Conservation (phyloP, 129 eudicot genomes). For the Rutidosis leptorrhynchoides region DNA sequence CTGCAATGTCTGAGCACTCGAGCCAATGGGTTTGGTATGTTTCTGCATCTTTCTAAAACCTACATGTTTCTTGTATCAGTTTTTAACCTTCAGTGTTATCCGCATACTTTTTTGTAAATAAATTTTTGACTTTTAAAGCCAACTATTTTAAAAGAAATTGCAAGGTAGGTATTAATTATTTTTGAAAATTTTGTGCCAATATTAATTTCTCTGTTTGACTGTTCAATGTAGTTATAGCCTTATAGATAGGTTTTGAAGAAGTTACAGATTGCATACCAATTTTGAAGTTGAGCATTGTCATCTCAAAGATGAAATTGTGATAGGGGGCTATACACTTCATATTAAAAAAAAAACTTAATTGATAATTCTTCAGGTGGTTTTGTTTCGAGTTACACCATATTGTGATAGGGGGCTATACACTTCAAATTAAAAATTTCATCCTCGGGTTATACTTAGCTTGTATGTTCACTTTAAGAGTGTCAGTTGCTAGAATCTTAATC, state of each 20-base stretch:
- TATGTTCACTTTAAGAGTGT: not conserved
- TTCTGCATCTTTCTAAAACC: not conserved
- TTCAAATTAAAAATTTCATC: not conserved
- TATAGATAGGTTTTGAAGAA: not conserved
- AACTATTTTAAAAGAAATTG: not conserved
- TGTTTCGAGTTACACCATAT: not conserved
- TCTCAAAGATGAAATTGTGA: not conserved
- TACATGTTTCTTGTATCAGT: not conserved
- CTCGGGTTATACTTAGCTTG: not conserved
- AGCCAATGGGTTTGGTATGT: slow-evolving; percentile 98
- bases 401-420: too few species aligned
- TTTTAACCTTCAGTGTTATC: not conserved
- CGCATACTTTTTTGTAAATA: not conserved
- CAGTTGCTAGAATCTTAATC: not conserved
- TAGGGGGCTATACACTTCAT: not conserved
- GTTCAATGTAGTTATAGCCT: not conserved
- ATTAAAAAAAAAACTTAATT: too few species aligned
- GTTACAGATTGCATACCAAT: not conserved
- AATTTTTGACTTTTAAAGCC: not conserved
- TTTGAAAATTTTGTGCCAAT: not conserved
- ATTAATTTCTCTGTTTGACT: not conserved
- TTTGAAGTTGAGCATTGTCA: not conserved
- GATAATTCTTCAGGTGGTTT: not conserved
- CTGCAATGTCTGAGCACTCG: slow-evolving; percentile 81
- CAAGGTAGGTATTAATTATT: not conserved